Evolutionary conservation across 805 yeast genomes (phyloP), one percentile per base, ranked within the genome.

Genomic region (Saturnispora dispora): DNA sequence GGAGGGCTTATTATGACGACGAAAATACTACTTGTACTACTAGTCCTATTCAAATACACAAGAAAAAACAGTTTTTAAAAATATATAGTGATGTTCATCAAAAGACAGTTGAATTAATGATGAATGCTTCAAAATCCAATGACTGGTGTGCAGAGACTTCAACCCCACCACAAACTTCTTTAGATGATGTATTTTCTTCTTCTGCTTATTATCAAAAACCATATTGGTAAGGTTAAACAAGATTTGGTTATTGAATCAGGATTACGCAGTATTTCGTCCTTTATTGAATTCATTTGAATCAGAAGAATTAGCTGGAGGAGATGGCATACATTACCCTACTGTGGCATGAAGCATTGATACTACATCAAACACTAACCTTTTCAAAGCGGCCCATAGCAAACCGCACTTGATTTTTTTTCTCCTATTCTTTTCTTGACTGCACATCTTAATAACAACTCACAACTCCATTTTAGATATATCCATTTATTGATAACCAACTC

Each of bases 31-130:
- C n/a, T 11, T 13, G 25, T 23, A 17, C 15, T 8, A 30, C 13
- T 2, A 9, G 13, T 17, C 13, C 41, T 37, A 18, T 37, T 18
- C 41, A 37, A 9, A 20, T 44, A 13, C 6, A 10, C 27, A 44
- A 44, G 20, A 44, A 30, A 32, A 36, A 44, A 20, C 53, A 53
- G 22, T 23, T 11, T 9, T 20, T 8, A 10, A 51, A 33, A 36
- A 48, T 53, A 25, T 46, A 50, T 11, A 45, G 50, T 3, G 56
- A 53, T 23, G 43, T 46, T 4, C 56, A 53, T 22, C 50, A 45
- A 35, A 33, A 27, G 28, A 65, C 69, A 1, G 53, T 65, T 2
- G 39, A 51, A 2, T 18, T 65, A 46, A 60, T 65, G 67, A 64
- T 65, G 68, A 45, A 52, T 23, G 66, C 69, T 3, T 53, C 65